Evolutionary conservation across 75 land plant genomes (phyloP), one percentile per base, ranked within the genome.

Genomic region (Chamaecyparis obtusa): DNA sequence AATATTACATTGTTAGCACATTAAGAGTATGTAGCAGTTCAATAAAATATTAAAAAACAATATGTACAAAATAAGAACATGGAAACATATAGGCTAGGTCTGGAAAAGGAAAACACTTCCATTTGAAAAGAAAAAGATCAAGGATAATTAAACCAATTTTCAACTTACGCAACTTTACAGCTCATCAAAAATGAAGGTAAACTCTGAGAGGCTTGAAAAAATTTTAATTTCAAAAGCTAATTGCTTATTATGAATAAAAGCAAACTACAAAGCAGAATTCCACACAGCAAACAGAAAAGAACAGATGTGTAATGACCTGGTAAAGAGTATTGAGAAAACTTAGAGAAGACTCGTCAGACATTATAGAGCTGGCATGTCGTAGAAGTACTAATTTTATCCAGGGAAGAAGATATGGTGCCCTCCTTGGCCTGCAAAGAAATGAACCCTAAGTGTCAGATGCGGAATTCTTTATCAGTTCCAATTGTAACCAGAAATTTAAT

Each of bases 381-480:
- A 90, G 72, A 33, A 90, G 84, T 9, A 89, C 83, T 30, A 87
- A 88, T 51, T 91, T 91, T 64, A 90, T 87, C 91, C 91, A 90
- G 9, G 91, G 91, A 24, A 89, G 85, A 60, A 90, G 39, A 33
- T 64, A 44, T 17, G 86, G 60, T 30, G 87, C 91, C 79, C 91
- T 89, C 72, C 91, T 80, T 81, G 91, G 91, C 49, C 91, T 81
- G 51, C 51, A 43, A 43, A 43, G 49, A 81, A 81, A 44, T 81
- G 9, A 27, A 81, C 15, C n/a, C 3, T 78, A 14, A 77, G 9
- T 19, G 6, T 39, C 81, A 78, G 43, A 78, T 41, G 39, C 19
- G 81, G 7, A 78, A 39, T 41, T 19, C 1, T 78, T 27, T 39
- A 39, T 19, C 39, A 78, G 27, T 39, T 78, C 27, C 27, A 9